Conservation (phyloP, 208 protist genomes). For the Angomonas deanei region DNA sequence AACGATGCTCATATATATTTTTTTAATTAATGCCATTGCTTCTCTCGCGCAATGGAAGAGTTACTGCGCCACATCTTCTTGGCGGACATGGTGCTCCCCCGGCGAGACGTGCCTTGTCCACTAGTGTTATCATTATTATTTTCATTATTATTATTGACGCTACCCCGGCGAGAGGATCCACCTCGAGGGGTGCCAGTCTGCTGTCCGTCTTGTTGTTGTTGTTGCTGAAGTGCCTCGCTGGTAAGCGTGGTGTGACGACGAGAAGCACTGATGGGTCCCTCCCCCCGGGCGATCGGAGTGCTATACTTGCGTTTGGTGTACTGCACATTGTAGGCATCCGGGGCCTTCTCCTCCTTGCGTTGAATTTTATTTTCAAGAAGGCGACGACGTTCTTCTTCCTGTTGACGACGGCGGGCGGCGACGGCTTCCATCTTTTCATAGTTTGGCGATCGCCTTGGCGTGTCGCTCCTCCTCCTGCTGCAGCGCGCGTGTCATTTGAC, state of each 20-base stretch:
- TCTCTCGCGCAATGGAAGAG: not conserved
- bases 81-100: not conserved
- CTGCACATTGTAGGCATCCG: conserved; percentile 39
- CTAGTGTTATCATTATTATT: conserved; percentile 1
- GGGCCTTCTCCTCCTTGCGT: conserved; percentile 21
- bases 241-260: not conserved
- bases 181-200: too few species aligned
- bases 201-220: not conserved
- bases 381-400: conserved; percentile 22
- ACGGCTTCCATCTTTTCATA: conserved; percentile 16
- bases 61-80: not conserved
- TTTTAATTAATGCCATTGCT: not conserved
- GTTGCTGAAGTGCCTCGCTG: not conserved
- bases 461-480: conserved; percentile 8
- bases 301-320: conserved; percentile 30
- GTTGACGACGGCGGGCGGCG: conserved; percentile 20
- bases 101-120: not conserved
- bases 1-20: conserved; percentile 10
- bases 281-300: not conserved
- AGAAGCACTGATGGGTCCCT: not conserved
- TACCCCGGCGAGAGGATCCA: too few species aligned
- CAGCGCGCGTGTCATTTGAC: conserved; percentile 6
- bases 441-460: conserved; percentile 6
- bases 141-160: conserved; percentile 9
- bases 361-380: conserved; percentile 11